Percentiles rank a stretch among this genome's conserved stretches.
Conservation (phyloP, 2,329 filamentous ascomycete genomes). For the Penicillium decumbens region DNA sequence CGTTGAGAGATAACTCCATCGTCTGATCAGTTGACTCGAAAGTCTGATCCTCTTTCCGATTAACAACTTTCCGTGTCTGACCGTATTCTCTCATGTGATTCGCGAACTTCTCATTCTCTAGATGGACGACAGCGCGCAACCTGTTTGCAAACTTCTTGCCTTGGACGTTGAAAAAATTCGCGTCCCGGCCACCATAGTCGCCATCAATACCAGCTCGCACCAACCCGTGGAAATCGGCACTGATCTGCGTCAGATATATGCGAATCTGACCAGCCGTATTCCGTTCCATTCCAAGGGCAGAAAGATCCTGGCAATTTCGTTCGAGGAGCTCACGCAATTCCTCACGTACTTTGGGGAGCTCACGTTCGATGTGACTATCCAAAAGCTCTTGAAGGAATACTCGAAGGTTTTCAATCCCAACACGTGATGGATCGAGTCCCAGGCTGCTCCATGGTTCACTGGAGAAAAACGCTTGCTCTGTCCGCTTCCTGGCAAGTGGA, state of each 20-base stretch:
- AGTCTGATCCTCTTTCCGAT: too few species aligned
- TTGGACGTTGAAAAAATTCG: background rate
- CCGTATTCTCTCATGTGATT: too few species aligned
- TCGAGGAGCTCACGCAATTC: slow-evolving; percentile 15
- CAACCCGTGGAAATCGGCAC: slow-evolving; percentile 18
- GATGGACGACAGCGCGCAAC: background rate
- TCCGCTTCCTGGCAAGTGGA: background rate
- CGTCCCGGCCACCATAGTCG: slow-evolving; percentile 15
- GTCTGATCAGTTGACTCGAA: too few species aligned
- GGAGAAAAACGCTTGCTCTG: slow-evolving; percentile 17
- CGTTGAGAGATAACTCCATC: too few species aligned
- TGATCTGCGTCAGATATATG: slow-evolving; percentile 19
- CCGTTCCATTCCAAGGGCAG: slow-evolving; percentile 14
- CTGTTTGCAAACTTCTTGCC: background rate
- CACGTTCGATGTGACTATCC: slow-evolving; percentile 19
- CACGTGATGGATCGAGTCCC: slow-evolving; percentile 13
- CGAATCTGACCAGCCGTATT: slow-evolving; percentile 15
- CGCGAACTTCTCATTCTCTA: background rate
- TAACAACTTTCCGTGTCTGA: too few species aligned
- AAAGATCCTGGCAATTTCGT: background rate
- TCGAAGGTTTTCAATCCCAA: slow-evolving; percentile 21
- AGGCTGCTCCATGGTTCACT: slow-evolving; percentile 14
- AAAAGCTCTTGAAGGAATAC: slow-evolving; percentile 19
- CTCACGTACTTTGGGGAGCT: slow-evolving; percentile 19
- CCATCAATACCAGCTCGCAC: slow-evolving; percentile 21